Percentiles rank a stretch among this genome's conserved stretches.
Conservation (phyloP, 2,329 filamentous ascomycete species). For the Zarea fungicola region DNA sequence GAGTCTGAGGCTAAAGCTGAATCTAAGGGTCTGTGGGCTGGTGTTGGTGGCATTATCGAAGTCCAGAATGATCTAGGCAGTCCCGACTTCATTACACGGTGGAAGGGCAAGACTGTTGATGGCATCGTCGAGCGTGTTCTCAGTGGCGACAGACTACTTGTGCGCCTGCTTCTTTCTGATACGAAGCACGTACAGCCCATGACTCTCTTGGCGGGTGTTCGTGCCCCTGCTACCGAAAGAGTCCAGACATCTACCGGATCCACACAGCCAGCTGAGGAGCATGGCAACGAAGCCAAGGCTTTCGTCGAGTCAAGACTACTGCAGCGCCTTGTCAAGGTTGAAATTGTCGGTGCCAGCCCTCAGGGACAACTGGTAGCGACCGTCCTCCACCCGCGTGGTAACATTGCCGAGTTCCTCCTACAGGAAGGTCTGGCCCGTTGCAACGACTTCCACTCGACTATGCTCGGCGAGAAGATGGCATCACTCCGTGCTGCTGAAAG, state of each 20-base stretch:
- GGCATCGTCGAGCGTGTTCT: slow-evolving; percentile 87
- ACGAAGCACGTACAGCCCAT: slow-evolving; percentile 86
- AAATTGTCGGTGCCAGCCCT: slow-evolving; percentile 79
- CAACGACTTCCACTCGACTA: slow-evolving; percentile 91
- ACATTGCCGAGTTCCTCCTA: slow-evolving; percentile 86
- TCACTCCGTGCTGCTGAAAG: slow-evolving; percentile 81
- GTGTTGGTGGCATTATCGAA: slow-evolving; percentile 61
- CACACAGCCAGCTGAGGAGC: slow-evolving; percentile 80
- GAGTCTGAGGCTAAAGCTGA: slow-evolving; percentile 75
- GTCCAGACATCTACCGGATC: slow-evolving; percentile 72
- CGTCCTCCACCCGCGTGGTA: slow-evolving; percentile 82
- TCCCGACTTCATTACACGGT: slow-evolving; percentile 71
- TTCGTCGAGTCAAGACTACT: slow-evolving; percentile 84
- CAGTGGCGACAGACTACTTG: slow-evolving; percentile 82
- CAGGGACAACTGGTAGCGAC: slow-evolving; percentile 88
- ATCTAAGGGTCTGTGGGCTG: slow-evolving; percentile 75
- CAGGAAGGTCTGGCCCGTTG: slow-evolving; percentile 86
- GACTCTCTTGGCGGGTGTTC: slow-evolving; percentile 81
- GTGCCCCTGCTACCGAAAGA: slow-evolving; percentile 83
- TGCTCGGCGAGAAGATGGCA: slow-evolving; percentile 86
- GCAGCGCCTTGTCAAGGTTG: slow-evolving; percentile 78
- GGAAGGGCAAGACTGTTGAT: slow-evolving; percentile 81
- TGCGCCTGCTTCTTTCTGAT: slow-evolving; percentile 73
- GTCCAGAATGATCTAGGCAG: slow-evolving; percentile 77
- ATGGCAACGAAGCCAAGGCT: slow-evolving; percentile 78